These are phyloP conservation scores for Codiaeum variegatum DNA, from an alignment of 441 rosid genomes.

Conservation along the genomic window DNA sequence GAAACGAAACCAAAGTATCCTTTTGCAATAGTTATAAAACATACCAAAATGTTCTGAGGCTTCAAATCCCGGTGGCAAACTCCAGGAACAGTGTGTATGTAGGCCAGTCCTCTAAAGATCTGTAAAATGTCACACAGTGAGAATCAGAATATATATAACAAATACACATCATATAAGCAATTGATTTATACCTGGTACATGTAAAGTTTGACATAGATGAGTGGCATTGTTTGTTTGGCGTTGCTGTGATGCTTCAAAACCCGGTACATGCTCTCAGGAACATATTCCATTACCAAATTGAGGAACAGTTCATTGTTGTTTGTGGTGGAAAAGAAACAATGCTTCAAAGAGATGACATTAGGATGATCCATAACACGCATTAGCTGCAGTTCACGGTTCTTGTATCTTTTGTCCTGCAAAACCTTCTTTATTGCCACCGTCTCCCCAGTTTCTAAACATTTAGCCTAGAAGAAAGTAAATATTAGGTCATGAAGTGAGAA, in stretches of 20 bases:
- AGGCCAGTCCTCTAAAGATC: constrained; percentile 95
- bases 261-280: constrained; percentile 85
- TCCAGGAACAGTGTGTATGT: constrained; percentile 81
- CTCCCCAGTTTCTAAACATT: constrained; percentile 95
- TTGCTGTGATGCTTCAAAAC: constrained; percentile 84
- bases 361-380: constrained; percentile 97
- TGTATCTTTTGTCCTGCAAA: constrained; percentile 88
- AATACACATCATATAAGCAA: neutral
- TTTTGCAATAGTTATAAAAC: constrained; percentile 8
- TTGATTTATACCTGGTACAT: constrained; percentile 64
- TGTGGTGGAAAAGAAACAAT: constrained; percentile 96
- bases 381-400: constrained; percentile 87
- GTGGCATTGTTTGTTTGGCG: constrained; percentile 81
- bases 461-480: constrained; percentile 43
- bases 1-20: neutral
- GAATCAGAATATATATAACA: constrained; percentile 5
- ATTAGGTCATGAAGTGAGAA: constrained; percentile 3
- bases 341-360: constrained; percentile 84
- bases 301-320: constrained; percentile 85
- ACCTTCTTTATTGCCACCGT: constrained; percentile 95
- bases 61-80: constrained; percentile 97
- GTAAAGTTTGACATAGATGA: constrained; percentile 83
- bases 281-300: constrained; percentile 96
- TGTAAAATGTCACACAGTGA: constrained; percentile 27
- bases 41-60: constrained; percentile 96